Evolutionary conservation across 176 grass and related monocot species (phyloP).

Genomic region (Carex scoparia): DNA sequence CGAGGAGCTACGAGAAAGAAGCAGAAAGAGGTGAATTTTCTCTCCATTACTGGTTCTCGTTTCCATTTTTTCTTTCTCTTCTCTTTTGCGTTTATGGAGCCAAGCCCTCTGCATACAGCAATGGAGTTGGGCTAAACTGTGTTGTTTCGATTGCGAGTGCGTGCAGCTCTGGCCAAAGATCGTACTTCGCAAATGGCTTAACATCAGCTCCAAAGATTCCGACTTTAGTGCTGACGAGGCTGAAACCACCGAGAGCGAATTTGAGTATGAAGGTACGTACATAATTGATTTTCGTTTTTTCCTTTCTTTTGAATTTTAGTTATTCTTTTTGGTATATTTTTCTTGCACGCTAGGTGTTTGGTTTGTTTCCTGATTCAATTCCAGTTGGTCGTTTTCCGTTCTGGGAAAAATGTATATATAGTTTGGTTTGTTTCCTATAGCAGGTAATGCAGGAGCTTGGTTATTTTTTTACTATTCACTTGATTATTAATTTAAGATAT

Average conservation of each 20-base stretch:
- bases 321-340: conserved; percentile 2
- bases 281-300: neutral
- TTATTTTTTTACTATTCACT: neutral
- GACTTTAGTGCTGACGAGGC: conserved; percentile 92
- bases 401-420: neutral
- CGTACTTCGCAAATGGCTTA: conserved; percentile 90
- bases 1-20: neutral
- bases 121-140: conserved; percentile 39
- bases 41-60: neutral
- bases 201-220: conserved; percentile 71
- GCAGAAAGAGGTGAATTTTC: conserved; percentile 31
- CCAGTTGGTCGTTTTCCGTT: neutral
- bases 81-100: conserved; percentile 30
- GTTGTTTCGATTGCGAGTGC: conserved; percentile 39
- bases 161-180: conserved; percentile 86
- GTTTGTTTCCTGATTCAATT: neutral
- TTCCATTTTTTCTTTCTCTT: neutral
- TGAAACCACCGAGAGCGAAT: conserved; percentile 72
- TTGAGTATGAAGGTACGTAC: conserved; percentile 59
- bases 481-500: neutral
- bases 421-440: neutral
- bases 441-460: neutral
- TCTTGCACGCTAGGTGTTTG: conserved; percentile 36
- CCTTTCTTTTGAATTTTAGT: neutral
- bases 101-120: conserved; percentile 1